Evolutionary conservation across 371 early-diverging fungal species (phyloP).

Genomic region (Apophysomyces sp.): DNA sequence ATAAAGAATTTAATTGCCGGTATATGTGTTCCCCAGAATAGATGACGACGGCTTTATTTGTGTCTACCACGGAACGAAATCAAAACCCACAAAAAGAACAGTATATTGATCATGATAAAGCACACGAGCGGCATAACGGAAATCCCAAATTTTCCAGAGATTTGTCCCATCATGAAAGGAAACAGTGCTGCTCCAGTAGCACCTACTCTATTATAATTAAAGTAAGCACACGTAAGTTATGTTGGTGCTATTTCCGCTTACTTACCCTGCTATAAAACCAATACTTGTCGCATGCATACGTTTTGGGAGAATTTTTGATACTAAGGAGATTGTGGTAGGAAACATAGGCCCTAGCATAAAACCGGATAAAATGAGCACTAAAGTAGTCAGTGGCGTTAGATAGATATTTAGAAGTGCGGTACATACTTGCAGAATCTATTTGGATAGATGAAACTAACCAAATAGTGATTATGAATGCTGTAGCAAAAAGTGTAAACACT

Average conservation of each 20-base stretch:
- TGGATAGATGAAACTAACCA: slow-evolving; percentile 8
- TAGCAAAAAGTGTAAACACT: slow-evolving; percentile 20
- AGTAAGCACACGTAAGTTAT: neutral
- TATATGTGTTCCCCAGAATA: no score
- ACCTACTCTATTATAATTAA: slow-evolving; percentile 21
- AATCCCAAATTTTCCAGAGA: slow-evolving; percentile 30
- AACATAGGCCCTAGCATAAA: slow-evolving; percentile 36
- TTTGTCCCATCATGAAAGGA: slow-evolving; percentile 32
- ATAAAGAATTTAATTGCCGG: neutral
- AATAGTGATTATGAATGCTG: slow-evolving; percentile 12
- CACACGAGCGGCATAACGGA: slow-evolving; percentile 26
- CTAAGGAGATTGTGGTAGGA: slow-evolving; percentile 32
- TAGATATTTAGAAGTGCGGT: neutral
- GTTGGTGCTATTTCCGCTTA: no score
- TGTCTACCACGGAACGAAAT: slow-evolving; percentile 2
- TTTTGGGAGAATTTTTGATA: slow-evolving; percentile 31
- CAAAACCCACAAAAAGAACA: slow-evolving; percentile 31
- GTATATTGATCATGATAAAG: slow-evolving; percentile 14
- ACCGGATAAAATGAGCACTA: slow-evolving; percentile 22
- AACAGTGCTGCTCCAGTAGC: slow-evolving; percentile 39
- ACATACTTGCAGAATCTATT: slow-evolving; percentile 20
- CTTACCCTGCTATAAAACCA: slow-evolving; percentile 36
- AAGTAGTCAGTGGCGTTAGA: neutral
- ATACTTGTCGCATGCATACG: slow-evolving; percentile 32
- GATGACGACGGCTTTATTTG: neutral